Percentiles rank a stretch among this genome's conserved stretches.
Conservation (phyloP, 2,329 filamentous ascomycete genomes). For the Bipolaris cookei region DNA sequence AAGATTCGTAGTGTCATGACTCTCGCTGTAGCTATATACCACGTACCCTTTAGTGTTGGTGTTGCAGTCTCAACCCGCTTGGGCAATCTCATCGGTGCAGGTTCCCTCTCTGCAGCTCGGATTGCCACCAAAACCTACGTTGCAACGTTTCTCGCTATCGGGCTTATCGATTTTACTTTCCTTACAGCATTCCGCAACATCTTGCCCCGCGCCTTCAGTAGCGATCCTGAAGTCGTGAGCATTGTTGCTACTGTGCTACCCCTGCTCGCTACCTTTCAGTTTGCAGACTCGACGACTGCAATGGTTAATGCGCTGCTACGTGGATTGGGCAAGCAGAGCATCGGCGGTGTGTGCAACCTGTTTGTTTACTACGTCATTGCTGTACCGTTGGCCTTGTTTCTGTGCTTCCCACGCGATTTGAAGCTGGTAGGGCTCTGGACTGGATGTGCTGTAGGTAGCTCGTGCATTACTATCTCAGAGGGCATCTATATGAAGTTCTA, state of each 20-base stretch:
- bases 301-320: conserved; percentile 48
- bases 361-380: conserved; percentile 49
- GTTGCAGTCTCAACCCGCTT: conserved; percentile 50
- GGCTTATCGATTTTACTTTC: conserved; percentile 44
- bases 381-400: conserved; percentile 45
- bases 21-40: conserved; percentile 47
- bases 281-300: conserved; percentile 48
- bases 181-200: conserved; percentile 38
- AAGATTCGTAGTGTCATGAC: conserved; percentile 40
- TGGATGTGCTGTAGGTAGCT: conserved; percentile 44
- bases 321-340: conserved; percentile 47
- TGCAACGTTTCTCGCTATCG: conserved; percentile 45
- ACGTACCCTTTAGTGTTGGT: conserved; percentile 51
- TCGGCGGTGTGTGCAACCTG: conserved; percentile 50
- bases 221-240: conserved; percentile 44
- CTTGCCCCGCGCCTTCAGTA: conserved; percentile 45
- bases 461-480: conserved; percentile 45
- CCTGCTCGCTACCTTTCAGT: conserved; percentile 47
- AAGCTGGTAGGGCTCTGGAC: conserved; percentile 49
- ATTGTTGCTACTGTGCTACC: conserved; percentile 46
- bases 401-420: conserved; percentile 47
- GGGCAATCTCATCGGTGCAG: conserved; percentile 50
- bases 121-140: conserved; percentile 44
- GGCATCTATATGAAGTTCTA: conserved; percentile 40
- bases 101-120: conserved; percentile 41